phyloP scores from a whole-genome alignment of 768 basidiomycete genomes.

The Suillus discolor region DNA sequence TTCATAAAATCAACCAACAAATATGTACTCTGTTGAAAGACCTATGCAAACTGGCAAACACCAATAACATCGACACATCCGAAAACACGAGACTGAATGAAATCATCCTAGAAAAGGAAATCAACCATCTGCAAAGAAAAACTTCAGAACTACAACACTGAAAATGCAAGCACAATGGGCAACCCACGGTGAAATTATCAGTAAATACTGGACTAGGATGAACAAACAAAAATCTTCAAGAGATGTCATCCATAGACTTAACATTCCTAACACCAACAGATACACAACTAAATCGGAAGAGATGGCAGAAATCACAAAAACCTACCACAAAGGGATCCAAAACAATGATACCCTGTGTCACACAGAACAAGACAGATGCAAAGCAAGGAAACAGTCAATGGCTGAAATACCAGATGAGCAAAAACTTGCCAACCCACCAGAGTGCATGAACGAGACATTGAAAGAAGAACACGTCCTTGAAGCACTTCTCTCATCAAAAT shows the following conservation, averaged over 20 bases:
- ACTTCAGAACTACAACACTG: background rate
- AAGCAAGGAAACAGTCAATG: background rate
- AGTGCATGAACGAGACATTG: fast-evolving
- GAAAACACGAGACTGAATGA: background rate
- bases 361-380: too few species aligned
- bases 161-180: background rate
- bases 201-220: background rate
- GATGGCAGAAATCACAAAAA: background rate
- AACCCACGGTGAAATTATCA: background rate
- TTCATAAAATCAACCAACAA: background rate
- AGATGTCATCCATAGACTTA: background rate
- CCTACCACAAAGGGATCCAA: background rate
- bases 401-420: background rate
- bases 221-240: fast-evolving
- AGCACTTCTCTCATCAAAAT: constrained; percentile 15
- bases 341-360: fast-evolving
- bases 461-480: constrained; percentile 19
- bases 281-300: background rate
- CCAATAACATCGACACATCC: background rate
- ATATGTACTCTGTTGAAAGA: background rate
- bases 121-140: background rate
- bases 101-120: background rate
- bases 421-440: background rate
- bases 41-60: background rate
- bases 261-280: background rate